phyloP scores from a whole-genome alignment of 164 flowering plant genomes.

The Aristolochia californica region DNA sequence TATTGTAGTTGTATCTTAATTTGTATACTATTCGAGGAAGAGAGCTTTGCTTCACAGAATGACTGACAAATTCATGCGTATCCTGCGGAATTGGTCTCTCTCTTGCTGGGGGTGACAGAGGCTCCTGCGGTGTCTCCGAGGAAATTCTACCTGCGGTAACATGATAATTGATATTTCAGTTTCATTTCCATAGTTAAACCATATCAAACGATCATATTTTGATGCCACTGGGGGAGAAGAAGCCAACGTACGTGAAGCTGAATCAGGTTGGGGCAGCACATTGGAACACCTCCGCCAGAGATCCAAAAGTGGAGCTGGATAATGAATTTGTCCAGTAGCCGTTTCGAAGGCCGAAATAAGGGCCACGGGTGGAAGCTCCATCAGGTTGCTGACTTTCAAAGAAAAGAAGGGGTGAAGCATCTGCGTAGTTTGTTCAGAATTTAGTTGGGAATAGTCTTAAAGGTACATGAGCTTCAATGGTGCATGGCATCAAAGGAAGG shows the following conservation, averaged over 20 bases:
- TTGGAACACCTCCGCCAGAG: conserved; percentile 40
- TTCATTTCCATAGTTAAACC: not conserved
- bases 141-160: conserved; percentile 30
- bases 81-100: conserved; percentile 15
- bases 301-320: conserved; percentile 51
- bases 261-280: conserved; percentile 25
- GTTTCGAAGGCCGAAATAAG: conserved; percentile 27
- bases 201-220: not conserved
- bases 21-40: not conserved
- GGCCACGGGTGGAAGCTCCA: conserved; percentile 58
- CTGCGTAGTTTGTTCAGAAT: too few species aligned
- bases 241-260: conserved; percentile 34
- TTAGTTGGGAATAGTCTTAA: too few species aligned
- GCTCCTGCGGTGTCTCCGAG: conserved; percentile 27
- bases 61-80: conserved; percentile 34
- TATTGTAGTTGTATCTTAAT: conserved; percentile 3
- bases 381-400: conserved; percentile 40
- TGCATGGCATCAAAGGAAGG: not conserved
- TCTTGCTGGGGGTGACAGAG: conserved; percentile 38
- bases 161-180: not conserved
- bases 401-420: conserved; percentile 11
- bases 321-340: conserved; percentile 26
- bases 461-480: conserved; percentile 22
- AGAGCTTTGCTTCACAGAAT: not conserved
- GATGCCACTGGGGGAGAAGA: not conserved